Conservation (phyloP, 2,329 filamentous ascomycete genomes). For the Endocalyx cinctus region DNA sequence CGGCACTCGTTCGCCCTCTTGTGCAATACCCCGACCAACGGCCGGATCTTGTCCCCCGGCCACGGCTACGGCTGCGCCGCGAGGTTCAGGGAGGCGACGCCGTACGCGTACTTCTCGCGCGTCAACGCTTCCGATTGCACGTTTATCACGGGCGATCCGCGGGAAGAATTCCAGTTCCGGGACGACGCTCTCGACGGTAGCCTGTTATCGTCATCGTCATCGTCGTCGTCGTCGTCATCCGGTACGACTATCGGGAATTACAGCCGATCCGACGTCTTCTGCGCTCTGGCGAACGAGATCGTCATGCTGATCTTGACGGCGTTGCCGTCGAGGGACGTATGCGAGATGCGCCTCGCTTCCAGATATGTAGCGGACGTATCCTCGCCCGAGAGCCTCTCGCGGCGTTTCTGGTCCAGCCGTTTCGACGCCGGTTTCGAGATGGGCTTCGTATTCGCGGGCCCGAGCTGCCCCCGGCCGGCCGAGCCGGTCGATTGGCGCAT, state of each 20-base stretch:
- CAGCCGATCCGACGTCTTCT: conserved; percentile 10
- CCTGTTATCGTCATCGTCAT: not conserved
- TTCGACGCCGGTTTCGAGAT: conserved; percentile 14
- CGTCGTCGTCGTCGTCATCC: not conserved
- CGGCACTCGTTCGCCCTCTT: conserved; percentile 14
- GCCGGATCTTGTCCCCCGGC: conserved; percentile 4
- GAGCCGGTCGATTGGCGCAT: conserved; percentile 14
- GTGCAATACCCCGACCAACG: conserved; percentile 13
- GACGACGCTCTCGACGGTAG: conserved; percentile 5
- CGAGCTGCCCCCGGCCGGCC: conserved; percentile 5
- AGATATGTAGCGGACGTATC: conserved; percentile 11
- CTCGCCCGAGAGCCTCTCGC: conserved; percentile 9
- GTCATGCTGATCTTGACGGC: conserved; percentile 11
- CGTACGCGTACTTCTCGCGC: conserved; percentile 4
- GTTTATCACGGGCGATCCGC: conserved; percentile 11
- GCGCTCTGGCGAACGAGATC: conserved; percentile 15
- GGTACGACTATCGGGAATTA: conserved; percentile 1
- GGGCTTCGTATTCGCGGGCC: conserved; percentile 16
- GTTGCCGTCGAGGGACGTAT: conserved; percentile 12
- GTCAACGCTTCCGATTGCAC: conserved; percentile 8
- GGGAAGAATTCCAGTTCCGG: conserved; percentile 12
- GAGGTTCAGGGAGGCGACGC: conserved; percentile 3
- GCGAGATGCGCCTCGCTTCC: conserved; percentile 13
- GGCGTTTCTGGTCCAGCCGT: conserved; percentile 17
- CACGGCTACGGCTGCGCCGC: conserved; percentile 13